Evolutionary conservation across 2,329 filamentous ascomycete genomes (phyloP), one percentile per base, ranked within the genome.

Genomic region (Podosphaera fusca): DNA sequence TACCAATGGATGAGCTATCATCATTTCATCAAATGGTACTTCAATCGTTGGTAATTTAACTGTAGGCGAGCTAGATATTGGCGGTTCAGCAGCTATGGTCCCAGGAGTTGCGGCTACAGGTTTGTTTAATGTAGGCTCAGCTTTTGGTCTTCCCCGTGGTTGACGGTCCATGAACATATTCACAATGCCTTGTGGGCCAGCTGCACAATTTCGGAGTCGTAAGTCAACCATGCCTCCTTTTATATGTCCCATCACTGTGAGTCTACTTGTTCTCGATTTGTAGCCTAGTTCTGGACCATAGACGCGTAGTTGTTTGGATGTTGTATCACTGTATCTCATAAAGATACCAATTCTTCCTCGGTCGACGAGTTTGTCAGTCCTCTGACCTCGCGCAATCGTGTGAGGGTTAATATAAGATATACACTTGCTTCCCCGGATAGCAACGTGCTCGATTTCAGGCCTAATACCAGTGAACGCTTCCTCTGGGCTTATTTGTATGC

Each of bases 301-400:
- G 21, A 53, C 51, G n/a, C 51, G 33, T 9, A 35, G 35, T 53
- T 53, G 51, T 31, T 53, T 38, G 29, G 33, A 35, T 12, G 7
- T 53, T 10, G 33, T 38, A 21, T 53, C 51, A 53, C 33, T 53
- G 30, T 53, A 53, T 5, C 51, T 33, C 51, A 53, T 53, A 38
- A 53, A 53, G 33, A 53, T 29, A 53, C 51, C 51, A 38, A 53
- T 38, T 53, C 51, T 36, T 21, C 51, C 51, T 38, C 51, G 33
- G 21, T 53, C 31, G n/a, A 53, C 51, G 33, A 53, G 51, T 53
- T 53, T 38, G 21, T 53, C 33, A 10, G 51, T 38, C 38, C 33
- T 36, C 14, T 53, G 51, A 8, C 33, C 51, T 53, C 35, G 33
- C 7, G 51, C 3, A 36, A 53, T 53, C 14, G 51, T 53, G 29